Conservation (phyloP, 139 green algal genomes). For the Raphidocelis subcapitata region DNA sequence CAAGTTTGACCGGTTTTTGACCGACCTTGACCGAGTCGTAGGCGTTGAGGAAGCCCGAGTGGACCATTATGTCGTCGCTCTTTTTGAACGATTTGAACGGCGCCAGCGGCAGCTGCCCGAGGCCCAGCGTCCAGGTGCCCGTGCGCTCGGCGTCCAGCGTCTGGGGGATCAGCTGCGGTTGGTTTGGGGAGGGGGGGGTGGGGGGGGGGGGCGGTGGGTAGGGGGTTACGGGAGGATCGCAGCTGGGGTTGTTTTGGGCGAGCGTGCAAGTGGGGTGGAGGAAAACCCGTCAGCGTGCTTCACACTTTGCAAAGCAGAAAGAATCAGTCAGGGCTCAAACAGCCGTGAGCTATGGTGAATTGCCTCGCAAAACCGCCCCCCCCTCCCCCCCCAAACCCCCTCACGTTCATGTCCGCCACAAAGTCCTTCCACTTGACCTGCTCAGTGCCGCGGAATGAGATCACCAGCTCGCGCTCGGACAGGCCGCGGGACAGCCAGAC, state of each 20-base stretch:
- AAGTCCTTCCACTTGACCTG: conserved; percentile 79
- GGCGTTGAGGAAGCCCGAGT: conserved; percentile 59
- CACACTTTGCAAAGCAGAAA: too few species aligned
- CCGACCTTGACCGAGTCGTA: conserved; percentile 41
- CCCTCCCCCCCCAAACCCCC: too few species aligned
- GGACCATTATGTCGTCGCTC: conserved; percentile 47
- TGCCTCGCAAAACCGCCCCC: too few species aligned
- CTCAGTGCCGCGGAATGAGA: conserved; percentile 85
- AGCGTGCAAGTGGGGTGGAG: too few species aligned
- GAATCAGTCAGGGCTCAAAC: too few species aligned
- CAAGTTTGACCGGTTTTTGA: too few species aligned
- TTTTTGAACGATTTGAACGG: conserved; percentile 28
- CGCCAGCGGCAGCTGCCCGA: conserved; percentile 3
- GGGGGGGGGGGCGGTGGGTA: too few species aligned
- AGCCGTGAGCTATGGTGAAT: too few species aligned
- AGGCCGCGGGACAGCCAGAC: conserved; percentile 66
- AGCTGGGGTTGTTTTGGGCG: too few species aligned
- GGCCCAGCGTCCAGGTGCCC: conserved; percentile 6
- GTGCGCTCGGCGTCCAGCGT: conserved; percentile 58
- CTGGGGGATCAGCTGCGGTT: conserved; percentile 54
- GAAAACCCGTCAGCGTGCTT: too few species aligned
- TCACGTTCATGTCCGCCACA: conserved; percentile 72
- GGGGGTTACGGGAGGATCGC: too few species aligned
- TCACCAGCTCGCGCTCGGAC: conserved; percentile 34
- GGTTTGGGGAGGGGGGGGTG: too few species aligned